Evolutionary conservation across 306 rosid species (phyloP).

Genomic region (Vigna mungo): DNA sequence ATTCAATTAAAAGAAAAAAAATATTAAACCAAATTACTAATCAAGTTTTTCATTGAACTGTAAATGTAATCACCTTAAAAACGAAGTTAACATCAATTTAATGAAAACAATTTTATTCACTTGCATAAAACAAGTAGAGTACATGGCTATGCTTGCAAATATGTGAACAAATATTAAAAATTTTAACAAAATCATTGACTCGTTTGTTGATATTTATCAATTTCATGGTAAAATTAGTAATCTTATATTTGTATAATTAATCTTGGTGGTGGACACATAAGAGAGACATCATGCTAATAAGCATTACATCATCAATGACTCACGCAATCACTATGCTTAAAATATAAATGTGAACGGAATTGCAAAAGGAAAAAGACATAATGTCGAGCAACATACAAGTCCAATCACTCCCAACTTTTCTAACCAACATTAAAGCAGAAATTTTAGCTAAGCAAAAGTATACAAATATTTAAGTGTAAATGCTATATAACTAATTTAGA

Average conservation of each 20-base stretch:
- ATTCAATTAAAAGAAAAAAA: too few relatives aligned
- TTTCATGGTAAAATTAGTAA: too few relatives aligned
- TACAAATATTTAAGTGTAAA: neutral
- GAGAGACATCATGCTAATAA: neutral
- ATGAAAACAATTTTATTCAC: too few relatives aligned
- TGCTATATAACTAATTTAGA: neutral
- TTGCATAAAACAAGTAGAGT: too few relatives aligned
- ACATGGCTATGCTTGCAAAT: too few relatives aligned
- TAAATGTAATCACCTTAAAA: too few relatives aligned
- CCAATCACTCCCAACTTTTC: neutral
- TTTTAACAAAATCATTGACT: too few relatives aligned
- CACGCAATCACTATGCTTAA: neutral
- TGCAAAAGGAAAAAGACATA: neutral
- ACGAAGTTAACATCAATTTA: too few relatives aligned
- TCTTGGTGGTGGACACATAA: neutral
- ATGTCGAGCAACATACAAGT: neutral
- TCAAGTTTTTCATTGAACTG: too few relatives aligned
- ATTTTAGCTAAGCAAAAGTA: neutral
- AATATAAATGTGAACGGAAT: neutral
- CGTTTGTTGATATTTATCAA: too few relatives aligned
- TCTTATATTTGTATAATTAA: neutral
- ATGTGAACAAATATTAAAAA: too few relatives aligned
- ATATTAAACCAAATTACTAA: too few relatives aligned
- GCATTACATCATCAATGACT: constrained; percentile 19
- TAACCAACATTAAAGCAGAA: neutral